Conservation (phyloP, 192 early-diverging fungal genomes). For the Rhizophagus prolifer region DNA sequence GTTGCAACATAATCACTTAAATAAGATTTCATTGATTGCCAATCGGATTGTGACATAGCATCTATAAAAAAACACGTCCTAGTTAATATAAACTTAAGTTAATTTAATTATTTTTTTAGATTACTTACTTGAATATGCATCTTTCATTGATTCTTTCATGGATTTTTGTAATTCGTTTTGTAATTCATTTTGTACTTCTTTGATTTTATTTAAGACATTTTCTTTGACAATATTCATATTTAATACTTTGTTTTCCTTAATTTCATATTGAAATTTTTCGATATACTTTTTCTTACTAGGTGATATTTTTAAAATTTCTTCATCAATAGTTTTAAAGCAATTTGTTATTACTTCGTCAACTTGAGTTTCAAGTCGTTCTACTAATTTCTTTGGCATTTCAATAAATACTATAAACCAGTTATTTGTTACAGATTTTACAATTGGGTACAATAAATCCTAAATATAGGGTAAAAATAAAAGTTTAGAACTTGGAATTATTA, state of each 20-base stretch:
- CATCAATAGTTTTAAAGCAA: background rate
- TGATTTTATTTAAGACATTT: background rate
- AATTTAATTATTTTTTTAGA: no score
- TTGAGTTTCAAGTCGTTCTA: background rate
- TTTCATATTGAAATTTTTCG: background rate
- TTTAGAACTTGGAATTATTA: background rate
- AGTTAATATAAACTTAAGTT: no score
- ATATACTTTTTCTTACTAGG: background rate
- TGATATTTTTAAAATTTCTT: background rate
- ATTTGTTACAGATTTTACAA: background rate
- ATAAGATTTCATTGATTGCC: background rate
- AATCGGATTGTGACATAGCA: background rate
- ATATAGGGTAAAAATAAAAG: background rate
- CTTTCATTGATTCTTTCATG: background rate
- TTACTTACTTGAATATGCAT: background rate
- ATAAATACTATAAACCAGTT: background rate
- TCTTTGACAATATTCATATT: background rate
- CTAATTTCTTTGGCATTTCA: background rate
- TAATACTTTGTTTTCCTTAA: background rate
- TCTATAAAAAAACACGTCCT: background rate
- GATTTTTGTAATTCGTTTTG: background rate
- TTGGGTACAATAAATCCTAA: background rate
- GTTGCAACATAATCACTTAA: background rate
- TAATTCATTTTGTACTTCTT: background rate
- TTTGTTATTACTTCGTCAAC: background rate